These are phyloP conservation scores for Stereum hirsutum DNA, from an alignment of 1,284 basidiomycete genomes.

Conservation along the genomic window DNA sequence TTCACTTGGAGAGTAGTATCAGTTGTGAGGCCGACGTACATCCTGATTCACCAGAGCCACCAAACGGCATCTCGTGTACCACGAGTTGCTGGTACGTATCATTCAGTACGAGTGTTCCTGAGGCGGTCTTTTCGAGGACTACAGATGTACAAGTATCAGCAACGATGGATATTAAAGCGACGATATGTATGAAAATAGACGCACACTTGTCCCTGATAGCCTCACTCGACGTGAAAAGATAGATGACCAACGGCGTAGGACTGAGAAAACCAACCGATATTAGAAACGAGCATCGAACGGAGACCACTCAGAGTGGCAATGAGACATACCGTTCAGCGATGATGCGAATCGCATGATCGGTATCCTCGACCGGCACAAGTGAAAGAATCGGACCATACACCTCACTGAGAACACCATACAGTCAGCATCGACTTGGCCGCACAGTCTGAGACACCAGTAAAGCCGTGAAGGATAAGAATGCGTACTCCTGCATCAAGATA, in stretches of 20 bases:
- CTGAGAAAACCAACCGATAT: too few relatives aligned
- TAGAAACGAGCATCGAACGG: not conserved
- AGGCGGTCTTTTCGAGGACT: conserved; percentile 19
- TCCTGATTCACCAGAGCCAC: conserved; percentile 21
- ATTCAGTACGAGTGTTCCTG: conserved; percentile 20
- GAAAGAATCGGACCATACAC: conserved; percentile 42
- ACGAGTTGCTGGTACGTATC: conserved; percentile 20
- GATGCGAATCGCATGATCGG: conserved; percentile 28
- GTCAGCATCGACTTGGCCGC: too few relatives aligned
- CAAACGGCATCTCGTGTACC: conserved; percentile 17
- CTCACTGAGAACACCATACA: conserved; percentile 17
- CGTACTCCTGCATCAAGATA: conserved; percentile 30
- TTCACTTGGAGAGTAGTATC: not conserved
- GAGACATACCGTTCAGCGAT: conserved; percentile 21
- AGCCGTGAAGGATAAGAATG: conserved; percentile 4
- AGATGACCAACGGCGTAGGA: conserved; percentile 31
- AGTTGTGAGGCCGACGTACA: too few relatives aligned
- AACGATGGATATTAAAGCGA: not conserved
- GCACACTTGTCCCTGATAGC: conserved; percentile 21
- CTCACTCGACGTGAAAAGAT: conserved; percentile 26
- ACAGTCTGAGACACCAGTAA: not conserved
- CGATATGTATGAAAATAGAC: conserved; percentile 21
- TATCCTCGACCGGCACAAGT: conserved; percentile 32
- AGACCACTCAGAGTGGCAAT: too few relatives aligned
- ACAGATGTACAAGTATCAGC: not conserved